Percentiles rank a stretch among this genome's conserved stretches.
phyloP scores from a whole-genome alignment of 2,329 filamentous ascomycete genomes.

The Aspergillus spinulosporus region DNA sequence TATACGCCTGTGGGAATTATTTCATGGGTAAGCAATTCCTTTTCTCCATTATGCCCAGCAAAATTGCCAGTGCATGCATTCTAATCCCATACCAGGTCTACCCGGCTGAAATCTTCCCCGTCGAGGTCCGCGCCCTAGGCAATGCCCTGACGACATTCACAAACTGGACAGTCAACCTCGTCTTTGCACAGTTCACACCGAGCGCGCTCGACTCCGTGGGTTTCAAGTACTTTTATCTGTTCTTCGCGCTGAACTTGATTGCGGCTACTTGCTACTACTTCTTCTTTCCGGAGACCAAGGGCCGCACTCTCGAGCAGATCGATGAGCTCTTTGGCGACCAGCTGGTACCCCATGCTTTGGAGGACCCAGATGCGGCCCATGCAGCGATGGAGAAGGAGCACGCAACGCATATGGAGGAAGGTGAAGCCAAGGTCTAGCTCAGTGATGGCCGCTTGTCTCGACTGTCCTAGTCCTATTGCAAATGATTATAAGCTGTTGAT shows the following conservation, averaged over 20 bases:
- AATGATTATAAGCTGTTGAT: too few species aligned
- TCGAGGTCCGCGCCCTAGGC: constrained; percentile 45
- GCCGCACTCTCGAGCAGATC: constrained; percentile 10
- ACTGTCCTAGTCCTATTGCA: neutral
- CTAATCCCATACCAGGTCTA: constrained; percentile 33
- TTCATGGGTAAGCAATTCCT: constrained; percentile 35
- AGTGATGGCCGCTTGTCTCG: too few species aligned
- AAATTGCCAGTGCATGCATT: neutral
- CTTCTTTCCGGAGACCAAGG: constrained; percentile 14
- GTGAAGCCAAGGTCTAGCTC: neutral
- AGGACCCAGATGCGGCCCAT: constrained; percentile 7
- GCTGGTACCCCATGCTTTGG: constrained; percentile 9
- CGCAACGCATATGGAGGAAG: neutral
- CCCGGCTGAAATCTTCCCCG: constrained; percentile 50
- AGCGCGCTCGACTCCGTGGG: constrained; percentile 45
- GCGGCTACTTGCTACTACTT: constrained; percentile 29
- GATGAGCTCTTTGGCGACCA: constrained; percentile 13
- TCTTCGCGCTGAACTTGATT: constrained; percentile 52
- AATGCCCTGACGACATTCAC: constrained; percentile 48
- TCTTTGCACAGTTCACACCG: constrained; percentile 54
- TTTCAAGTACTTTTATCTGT: constrained; percentile 54
- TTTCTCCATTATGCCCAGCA: too few species aligned
- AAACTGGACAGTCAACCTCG: constrained; percentile 49
- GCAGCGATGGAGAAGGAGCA: constrained; percentile 11
- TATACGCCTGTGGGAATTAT: constrained; percentile 49